Evolutionary conservation across 2,329 filamentous ascomycete genomes (phyloP).

Genomic region (Colletotrichum shisoi): DNA sequence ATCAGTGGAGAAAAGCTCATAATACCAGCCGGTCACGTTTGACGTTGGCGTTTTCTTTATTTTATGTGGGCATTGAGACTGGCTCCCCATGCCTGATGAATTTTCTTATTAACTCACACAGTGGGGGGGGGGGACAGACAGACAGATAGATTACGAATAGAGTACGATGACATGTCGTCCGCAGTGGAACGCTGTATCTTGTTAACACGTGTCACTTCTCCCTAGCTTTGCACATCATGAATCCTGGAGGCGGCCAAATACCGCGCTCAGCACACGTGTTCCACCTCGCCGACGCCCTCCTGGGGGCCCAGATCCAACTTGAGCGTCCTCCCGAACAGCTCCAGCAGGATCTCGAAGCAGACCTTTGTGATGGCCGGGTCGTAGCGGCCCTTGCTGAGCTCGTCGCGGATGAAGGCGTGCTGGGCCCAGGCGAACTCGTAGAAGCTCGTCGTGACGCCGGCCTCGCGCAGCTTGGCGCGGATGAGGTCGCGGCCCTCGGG

Average conservation of each 20-base stretch:
- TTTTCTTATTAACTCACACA: constrained; percentile 24
- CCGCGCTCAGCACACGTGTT: constrained; percentile 73
- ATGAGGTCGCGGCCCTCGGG: constrained; percentile 84
- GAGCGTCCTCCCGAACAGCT: constrained; percentile 80
- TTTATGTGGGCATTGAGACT: constrained; percentile 36
- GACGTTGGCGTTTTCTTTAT: constrained; percentile 11
- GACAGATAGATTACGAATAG: constrained; percentile 37
- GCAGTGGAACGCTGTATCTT: constrained; percentile 41
- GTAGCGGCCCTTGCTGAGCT: constrained; percentile 91
- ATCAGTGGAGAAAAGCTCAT: background rate
- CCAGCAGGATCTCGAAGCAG: constrained; percentile 89
- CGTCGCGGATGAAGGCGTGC: constrained; percentile 93
- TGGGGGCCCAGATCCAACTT: constrained; percentile 79
- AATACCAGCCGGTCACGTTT: constrained; percentile 34
- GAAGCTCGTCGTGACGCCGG: constrained; percentile 77
- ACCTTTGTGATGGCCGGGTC: constrained; percentile 86
- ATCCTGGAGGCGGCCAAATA: background rate
- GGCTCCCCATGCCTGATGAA: constrained; percentile 37
- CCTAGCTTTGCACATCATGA: background rate
- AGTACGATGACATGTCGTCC: constrained; percentile 38
- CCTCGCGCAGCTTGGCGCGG: constrained; percentile 79
- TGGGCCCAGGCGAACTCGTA: constrained; percentile 94
- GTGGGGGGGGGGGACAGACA: background rate
- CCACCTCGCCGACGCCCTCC: constrained; percentile 69
- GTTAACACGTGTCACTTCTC: constrained; percentile 5